Conservation (phyloP, 2,329 filamentous ascomycete species). For the Colletotrichum lentis region DNA sequence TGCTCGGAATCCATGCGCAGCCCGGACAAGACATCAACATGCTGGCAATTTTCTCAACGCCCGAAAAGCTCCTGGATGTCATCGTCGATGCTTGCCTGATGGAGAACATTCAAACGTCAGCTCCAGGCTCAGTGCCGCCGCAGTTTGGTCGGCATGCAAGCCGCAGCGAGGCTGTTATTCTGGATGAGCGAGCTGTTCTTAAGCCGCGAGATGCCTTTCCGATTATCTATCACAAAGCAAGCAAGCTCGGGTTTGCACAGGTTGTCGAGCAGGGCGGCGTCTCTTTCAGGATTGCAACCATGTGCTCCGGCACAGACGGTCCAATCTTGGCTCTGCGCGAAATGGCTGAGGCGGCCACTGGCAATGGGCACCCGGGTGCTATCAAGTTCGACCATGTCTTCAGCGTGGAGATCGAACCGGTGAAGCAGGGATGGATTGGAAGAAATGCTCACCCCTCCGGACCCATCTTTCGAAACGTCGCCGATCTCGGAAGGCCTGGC, state of each 20-base stretch:
- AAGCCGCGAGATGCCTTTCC: constrained; percentile 33
- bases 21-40: neutral
- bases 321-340: constrained; percentile 72
- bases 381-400: constrained; percentile 64
- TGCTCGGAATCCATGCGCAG: neutral
- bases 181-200: constrained; percentile 21
- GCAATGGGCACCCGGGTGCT: constrained; percentile 42
- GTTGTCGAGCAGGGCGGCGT: constrained; percentile 44
- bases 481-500: constrained; percentile 57
- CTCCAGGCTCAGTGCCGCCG: neutral
- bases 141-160: neutral
- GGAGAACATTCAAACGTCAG: neutral
- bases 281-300: constrained; percentile 65
- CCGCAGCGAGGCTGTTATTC: neutral
- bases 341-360: constrained; percentile 56
- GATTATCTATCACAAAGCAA: constrained; percentile 19
- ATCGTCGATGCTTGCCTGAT: neutral
- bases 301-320: constrained; percentile 82
- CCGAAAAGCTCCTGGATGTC: neutral
- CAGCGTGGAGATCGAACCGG: constrained; percentile 69
- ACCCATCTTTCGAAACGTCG: constrained; percentile 66
- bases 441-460: constrained; percentile 61
- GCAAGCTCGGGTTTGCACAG: constrained; percentile 38
- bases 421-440: constrained; percentile 71
- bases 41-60: neutral